Percentiles rank a stretch among this genome's conserved stretches.
These are phyloP conservation scores for Chalciporus piperatoides DNA, from an alignment of 1,284 basidiomycete genomes.

Conservation along the genomic window DNA sequence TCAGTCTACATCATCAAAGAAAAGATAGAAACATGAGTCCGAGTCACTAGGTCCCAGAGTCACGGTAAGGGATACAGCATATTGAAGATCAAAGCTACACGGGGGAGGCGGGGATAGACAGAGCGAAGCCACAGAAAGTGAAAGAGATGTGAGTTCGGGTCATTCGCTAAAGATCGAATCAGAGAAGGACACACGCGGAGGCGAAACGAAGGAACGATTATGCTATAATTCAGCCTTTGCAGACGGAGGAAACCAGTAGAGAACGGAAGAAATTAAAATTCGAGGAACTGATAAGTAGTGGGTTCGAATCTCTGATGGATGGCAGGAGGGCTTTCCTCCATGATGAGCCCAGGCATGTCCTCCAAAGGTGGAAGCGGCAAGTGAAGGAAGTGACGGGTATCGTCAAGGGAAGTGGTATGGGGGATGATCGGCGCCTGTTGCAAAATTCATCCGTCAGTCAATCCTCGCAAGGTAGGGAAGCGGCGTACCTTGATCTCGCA, in stretches of 20 bases:
- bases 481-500: slow-evolving; percentile 67
- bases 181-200: slow-evolving; percentile 9
- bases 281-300: slow-evolving; percentile 63
- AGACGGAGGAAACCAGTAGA: not conserved
- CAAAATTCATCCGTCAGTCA: slow-evolving; percentile 10
- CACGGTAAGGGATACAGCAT: slow-evolving; percentile 27
- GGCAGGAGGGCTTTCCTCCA: slow-evolving; percentile 53
- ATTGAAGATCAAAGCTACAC: slow-evolving; percentile 31
- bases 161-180: not conserved
- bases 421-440: slow-evolving; percentile 77
- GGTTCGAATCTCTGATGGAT: slow-evolving; percentile 63
- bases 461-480: slow-evolving; percentile 5
- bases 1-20: slow-evolving; percentile 14
- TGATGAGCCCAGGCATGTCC: slow-evolving; percentile 72
- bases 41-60: slow-evolving; percentile 5
- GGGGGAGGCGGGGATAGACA: slow-evolving; percentile 2
- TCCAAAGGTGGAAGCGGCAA: slow-evolving; percentile 69
- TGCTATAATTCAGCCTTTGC: slow-evolving; percentile 26
- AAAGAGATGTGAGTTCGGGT: slow-evolving; percentile 11
- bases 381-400: slow-evolving; percentile 77
- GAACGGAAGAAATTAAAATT: slow-evolving; percentile 51
- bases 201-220: slow-evolving; percentile 11
- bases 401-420: slow-evolving; percentile 70
- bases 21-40: slow-evolving; percentile 5
- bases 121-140: not conserved